Conservation (phyloP, 805 yeast species). For the Candida incommunis region DNA sequence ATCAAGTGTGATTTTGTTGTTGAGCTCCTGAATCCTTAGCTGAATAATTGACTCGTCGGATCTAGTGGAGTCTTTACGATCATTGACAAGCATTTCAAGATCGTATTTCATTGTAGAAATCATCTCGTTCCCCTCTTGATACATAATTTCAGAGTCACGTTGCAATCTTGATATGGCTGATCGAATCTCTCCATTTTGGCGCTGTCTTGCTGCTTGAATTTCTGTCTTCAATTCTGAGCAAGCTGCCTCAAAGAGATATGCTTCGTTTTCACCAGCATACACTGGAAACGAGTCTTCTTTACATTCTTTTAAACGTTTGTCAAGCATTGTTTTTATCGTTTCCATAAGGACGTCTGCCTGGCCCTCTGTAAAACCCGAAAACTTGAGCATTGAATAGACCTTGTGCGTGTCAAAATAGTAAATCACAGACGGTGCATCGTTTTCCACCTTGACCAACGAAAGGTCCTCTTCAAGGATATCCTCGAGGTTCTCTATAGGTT, state of each 20-base stretch:
- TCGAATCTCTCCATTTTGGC: conserved; percentile 51
- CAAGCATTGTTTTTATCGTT: conserved; percentile 24
- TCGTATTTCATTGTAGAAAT: conserved; percentile 55
- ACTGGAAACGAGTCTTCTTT: conserved; percentile 24
- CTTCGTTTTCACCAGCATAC: conserved; percentile 74
- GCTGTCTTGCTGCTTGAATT: conserved; percentile 55
- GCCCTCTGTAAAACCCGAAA: conserved; percentile 42
- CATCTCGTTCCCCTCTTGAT: conserved; percentile 60
- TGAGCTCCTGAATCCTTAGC: conserved; percentile 63
- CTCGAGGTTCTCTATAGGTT: too few species aligned
- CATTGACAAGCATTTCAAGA: conserved; percentile 69
- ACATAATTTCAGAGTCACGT: conserved; percentile 54
- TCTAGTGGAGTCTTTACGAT: conserved; percentile 75
- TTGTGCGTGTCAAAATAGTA: conserved; percentile 46
- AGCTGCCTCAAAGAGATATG: conserved; percentile 82
- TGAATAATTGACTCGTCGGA: conserved; percentile 54
- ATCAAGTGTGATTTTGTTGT: conserved; percentile 72
- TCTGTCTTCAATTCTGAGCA: conserved; percentile 76
- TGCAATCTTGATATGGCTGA: conserved; percentile 55
- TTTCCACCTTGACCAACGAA: background rate
- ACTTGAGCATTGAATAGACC: conserved; percentile 37
- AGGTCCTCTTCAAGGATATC: background rate
- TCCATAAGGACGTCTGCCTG: conserved; percentile 50
- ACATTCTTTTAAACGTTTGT: conserved; percentile 20
- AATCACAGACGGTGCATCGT: background rate